Conservation (phyloP, 2,329 filamentous ascomycete species). For the Immersiporthe knoxdaviesiana region DNA sequence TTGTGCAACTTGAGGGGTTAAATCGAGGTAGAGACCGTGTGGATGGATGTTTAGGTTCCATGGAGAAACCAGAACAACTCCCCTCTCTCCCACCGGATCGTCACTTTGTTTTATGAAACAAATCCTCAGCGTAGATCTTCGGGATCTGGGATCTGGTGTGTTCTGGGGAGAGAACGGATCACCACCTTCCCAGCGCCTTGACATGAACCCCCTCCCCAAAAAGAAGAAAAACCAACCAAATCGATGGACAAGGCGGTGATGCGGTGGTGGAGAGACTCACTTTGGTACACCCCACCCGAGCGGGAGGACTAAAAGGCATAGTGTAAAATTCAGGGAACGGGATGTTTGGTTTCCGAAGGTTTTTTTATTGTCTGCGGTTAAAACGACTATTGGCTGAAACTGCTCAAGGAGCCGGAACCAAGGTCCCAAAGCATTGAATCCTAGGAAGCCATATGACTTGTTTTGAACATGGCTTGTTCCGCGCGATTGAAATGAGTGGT, state of each 20-base stretch:
- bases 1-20: neutral
- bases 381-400: conserved; percentile 14
- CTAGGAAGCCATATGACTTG: neutral
- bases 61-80: neutral
- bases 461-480: neutral
- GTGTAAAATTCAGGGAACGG: conserved; percentile 6
- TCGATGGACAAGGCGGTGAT: neutral
- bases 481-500: neutral
- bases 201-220: neutral
- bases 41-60: neutral
- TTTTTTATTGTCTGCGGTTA: neutral
- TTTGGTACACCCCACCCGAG: too few species aligned
- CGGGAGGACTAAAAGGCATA: conserved; percentile 1
- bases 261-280: neutral
- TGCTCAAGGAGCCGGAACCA: neutral
- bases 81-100: neutral
- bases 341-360: conserved; percentile 15
- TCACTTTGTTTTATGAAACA: conserved; percentile 17
- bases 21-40: neutral
- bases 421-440: neutral
- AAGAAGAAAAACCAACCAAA: neutral
- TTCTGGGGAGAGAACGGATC: neutral
- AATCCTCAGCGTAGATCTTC: neutral
- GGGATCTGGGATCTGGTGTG: too few species aligned
- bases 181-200: neutral